phyloP scores from a whole-genome alignment of 2,329 filamentous ascomycete species.

The Colletotrichum trifolii region DNA sequence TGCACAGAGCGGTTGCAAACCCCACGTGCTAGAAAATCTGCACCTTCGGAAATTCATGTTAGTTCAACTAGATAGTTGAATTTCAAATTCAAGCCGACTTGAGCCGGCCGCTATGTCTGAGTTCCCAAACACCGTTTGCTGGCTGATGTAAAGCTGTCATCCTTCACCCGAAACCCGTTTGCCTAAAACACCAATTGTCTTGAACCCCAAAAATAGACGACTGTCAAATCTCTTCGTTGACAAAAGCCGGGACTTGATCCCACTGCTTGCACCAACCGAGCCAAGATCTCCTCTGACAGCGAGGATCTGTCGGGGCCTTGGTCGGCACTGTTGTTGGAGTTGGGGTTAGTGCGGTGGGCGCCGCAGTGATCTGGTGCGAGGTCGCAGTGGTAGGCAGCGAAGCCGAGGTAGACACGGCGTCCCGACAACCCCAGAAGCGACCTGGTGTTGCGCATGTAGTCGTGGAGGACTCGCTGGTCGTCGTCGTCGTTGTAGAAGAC shows the following conservation, averaged over 20 bases:
- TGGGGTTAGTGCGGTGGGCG: slow-evolving; percentile 46
- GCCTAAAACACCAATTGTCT: neutral
- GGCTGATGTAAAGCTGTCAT: slow-evolving; percentile 32
- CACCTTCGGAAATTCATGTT: too few species aligned
- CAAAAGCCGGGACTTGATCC: slow-evolving; percentile 34
- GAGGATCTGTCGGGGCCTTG: slow-evolving; percentile 41
- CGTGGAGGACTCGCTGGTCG: slow-evolving; percentile 39
- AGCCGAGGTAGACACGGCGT: slow-evolving; percentile 47
- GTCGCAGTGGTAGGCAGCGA: slow-evolving; percentile 35
- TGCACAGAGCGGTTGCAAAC: too few species aligned
- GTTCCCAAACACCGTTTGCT: slow-evolving; percentile 42
- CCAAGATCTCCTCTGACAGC: slow-evolving; percentile 53
- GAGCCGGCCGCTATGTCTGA: slow-evolving; percentile 14
- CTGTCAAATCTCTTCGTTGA: slow-evolving; percentile 35
- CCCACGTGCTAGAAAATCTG: too few species aligned
- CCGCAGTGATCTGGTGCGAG: slow-evolving; percentile 43
- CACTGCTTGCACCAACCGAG: slow-evolving; percentile 55
- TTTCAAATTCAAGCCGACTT: neutral
- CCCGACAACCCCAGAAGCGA: slow-evolving; percentile 66
- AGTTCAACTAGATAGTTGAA: too few species aligned
- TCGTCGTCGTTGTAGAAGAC: slow-evolving; percentile 41
- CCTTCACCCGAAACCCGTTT: slow-evolving; percentile 3
- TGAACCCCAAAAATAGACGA: neutral
- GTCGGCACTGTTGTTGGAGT: slow-evolving; percentile 42
- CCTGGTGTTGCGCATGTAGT: slow-evolving; percentile 64